Percentiles rank a stretch among this genome's conserved stretches.
These are phyloP conservation scores for Quercus parvula DNA, from an alignment of 306 rosid species.

Conservation along the genomic window DNA sequence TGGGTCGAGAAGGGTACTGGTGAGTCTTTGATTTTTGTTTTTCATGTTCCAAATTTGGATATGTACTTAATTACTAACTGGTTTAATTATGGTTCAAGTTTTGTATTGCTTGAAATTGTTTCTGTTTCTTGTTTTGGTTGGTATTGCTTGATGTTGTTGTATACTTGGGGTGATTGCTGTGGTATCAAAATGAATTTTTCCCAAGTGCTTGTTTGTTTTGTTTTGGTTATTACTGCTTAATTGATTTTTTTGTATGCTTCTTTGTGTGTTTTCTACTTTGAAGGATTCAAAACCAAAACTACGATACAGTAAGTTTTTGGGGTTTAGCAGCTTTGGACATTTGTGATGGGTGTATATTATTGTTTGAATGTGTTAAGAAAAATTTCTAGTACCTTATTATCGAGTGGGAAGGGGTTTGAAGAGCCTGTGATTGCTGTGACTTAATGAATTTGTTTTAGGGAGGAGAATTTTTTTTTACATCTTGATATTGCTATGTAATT, in stretches of 20 bases:
- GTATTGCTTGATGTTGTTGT: neutral
- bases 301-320: too few relatives aligned
- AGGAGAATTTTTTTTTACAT: neutral
- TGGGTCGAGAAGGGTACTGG: constrained; percentile 90
- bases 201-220: neutral
- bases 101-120: neutral
- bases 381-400: neutral
- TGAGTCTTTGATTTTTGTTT: constrained; percentile 26
- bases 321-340: neutral
- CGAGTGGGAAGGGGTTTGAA: neutral
- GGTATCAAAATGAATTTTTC: neutral
- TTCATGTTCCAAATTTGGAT: neutral
- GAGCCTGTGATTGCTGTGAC: neutral
- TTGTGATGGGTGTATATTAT: neutral
- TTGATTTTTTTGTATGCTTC: neutral
- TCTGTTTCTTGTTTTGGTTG: neutral
- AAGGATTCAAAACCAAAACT: neutral
- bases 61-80: neutral
- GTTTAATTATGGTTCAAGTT: neutral
- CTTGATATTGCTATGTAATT: neutral
- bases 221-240: neutral
- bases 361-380: neutral
- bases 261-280: neutral
- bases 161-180: neutral
- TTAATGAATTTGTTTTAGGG: neutral